Base-by-base conservation (phyloP, 208 protist genomes). In the Balamuthia mandrillaris region DNA sequence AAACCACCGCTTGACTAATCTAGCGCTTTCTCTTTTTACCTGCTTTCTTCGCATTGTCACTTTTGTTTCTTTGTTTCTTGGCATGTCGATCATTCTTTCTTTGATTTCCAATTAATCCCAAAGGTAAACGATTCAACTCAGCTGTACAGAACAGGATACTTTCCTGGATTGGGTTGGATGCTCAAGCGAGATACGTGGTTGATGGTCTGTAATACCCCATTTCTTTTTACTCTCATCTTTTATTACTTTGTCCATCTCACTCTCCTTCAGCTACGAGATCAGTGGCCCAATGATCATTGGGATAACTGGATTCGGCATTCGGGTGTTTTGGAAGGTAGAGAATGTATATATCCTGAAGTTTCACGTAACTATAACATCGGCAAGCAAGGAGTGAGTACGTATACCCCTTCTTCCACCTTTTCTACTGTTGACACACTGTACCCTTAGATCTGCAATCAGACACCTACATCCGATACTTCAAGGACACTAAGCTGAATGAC, bases 141-240 rank as follows among this genome's bases (percentile, higher is more conserved):
- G 9, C 85, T 85, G 24, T 63, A 63, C 14, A 56, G 72, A 14
- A 75, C 77, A 3, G 10, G 35, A 18, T 84, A 87, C 91, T 95
- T 88, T 85, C 91, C 35, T 7, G 93, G 93, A 1, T 83, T 95
- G 0, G 93, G 93, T 18, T 95, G 93, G 93, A 87, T 94, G 81
- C 51, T 93, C 7, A 79, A 84, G 2, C 51, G 82, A 16, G 29
- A 52, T 10, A 68, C 94, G 2, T 95, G 93, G 91, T 29, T 65
- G 0, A 89, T 94, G 66, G 74, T 93, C 21, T 70, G 24, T 70
- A 56, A 18, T 39, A 70, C 18, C 49, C n/a, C 49, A 56, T 56
- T 56, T 24, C 49, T 56, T 56, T 56, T 18, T 56, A 18, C 49
- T 18, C n/a, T 18, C 49, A 56, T 56, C 10, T 7, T 63, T 29